Evolutionary conservation across 108 stramenopile genomes (phyloP), one percentile per base, ranked within the genome.

Genomic region (Conticribra weissflogii): DNA sequence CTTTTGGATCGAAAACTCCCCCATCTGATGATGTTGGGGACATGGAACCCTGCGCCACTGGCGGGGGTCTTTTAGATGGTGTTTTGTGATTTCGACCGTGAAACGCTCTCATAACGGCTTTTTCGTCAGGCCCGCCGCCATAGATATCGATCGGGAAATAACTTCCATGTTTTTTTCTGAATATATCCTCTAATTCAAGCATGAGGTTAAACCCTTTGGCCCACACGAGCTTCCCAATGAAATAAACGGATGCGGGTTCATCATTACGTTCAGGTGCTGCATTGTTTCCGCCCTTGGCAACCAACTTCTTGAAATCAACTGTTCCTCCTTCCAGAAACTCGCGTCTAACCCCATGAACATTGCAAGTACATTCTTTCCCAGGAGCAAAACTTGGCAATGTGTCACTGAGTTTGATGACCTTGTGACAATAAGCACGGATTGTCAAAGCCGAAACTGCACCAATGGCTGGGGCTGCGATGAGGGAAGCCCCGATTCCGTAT

Each of bases 141-240:
- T 91, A 91, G 31, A 92, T 57, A 73, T 91, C 88, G 30, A 95
- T 79, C 9, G 78, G 47, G 57, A 95, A 92, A 57, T 87, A 91
- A 29, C 79, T 64, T 0, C 83, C 85, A 36, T 72, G 81, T 59
- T 63, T 60, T 28, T 79, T 79, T 17, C 68, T 68, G 59, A 78
- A 85, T 3, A 70, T 55, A 7, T 90, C 83, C 60, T 91, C 71
- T 14, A 98, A 48, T 27, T 90, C 80, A 32, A 98, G 57, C 81
- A 98, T 72, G 1, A 83, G 78, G 66, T 94, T 95, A 64, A 96
- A 91, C 19, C 96, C 89, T 82, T 98, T 98, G 18, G 94, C 91
- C 96, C 96, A 98, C 5, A 97, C 78, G 54, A 96, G 67, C 63
- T 97, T 98, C 54, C 97, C 97, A 73, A 98, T 90, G 61, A 97